Conservation (phyloP, 345 rosid genomes). For the Acer campestre region DNA sequence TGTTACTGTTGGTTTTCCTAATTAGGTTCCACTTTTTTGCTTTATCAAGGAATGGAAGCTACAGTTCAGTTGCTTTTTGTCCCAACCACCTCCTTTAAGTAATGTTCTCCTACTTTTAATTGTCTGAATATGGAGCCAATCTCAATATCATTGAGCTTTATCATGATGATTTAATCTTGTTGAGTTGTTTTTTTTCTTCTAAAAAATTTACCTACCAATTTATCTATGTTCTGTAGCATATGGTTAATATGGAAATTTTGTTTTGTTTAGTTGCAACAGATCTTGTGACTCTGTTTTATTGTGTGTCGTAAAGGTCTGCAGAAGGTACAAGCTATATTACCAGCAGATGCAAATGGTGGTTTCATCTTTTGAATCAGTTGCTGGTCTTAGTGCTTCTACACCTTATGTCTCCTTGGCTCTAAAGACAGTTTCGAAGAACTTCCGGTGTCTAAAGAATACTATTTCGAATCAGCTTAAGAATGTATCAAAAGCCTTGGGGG, state of each 20-base stretch:
- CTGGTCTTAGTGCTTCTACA: conserved; percentile 58
- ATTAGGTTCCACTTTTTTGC: neutral
- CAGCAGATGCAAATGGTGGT: conserved; percentile 75
- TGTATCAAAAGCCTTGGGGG: conserved; percentile 37
- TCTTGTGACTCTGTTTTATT: conserved; percentile 7
- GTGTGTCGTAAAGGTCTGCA: conserved; percentile 44
- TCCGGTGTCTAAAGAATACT: conserved; percentile 42
- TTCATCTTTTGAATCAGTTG: conserved; percentile 63
- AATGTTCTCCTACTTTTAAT: neutral
- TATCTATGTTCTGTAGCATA: neutral
- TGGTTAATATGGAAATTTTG: neutral
- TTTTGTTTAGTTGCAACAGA: neutral
- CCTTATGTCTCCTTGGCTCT: conserved; percentile 56
- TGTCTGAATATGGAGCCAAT: neutral
- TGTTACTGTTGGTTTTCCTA: conserved; percentile 21
- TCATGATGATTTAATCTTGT: neutral
- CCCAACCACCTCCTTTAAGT: neutral
- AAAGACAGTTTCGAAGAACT: conserved; percentile 45
- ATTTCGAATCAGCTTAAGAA: conserved; percentile 50
- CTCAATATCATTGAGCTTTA: neutral
- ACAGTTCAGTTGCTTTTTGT: conserved; percentile 18
- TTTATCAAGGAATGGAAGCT: conserved; percentile 6
- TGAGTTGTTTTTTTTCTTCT: neutral
- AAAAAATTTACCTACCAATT: neutral
- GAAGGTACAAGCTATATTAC: conserved; percentile 54